phyloP scores from a whole-genome alignment of 345 rosid species.

The Populus ilicifolia region DNA sequence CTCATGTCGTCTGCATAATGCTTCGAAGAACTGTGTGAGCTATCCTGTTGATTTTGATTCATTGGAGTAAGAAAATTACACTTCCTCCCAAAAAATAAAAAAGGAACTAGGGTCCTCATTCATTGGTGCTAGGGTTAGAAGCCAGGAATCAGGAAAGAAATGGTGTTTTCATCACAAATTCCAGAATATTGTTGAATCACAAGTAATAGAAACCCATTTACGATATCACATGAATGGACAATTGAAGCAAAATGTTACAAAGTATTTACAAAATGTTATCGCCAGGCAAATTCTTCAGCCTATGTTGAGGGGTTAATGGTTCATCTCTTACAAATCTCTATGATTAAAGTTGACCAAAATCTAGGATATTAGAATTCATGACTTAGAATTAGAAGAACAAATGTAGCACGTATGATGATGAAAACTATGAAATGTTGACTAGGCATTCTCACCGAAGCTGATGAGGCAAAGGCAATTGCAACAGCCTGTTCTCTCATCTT shows the following conservation, averaged over 20 bases:
- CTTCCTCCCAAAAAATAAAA: not conserved
- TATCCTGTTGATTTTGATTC: conserved; percentile 23
- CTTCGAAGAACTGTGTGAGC: conserved; percentile 55
- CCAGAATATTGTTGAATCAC: not conserved
- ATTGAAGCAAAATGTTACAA: not conserved
- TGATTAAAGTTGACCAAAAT: not conserved
- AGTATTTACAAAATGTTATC: not conserved
- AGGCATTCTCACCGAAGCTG: conserved; percentile 50
- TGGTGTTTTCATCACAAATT: not conserved
- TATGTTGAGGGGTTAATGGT: too few relatives aligned
- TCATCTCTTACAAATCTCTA: not conserved
- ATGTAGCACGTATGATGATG: not conserved
- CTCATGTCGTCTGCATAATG: conserved; percentile 54
- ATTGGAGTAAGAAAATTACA: not conserved
- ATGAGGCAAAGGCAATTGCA: conserved; percentile 53
- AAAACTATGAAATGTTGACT: not conserved
- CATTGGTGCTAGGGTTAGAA: not conserved
- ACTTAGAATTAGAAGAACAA: not conserved
- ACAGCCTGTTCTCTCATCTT: conserved; percentile 69
- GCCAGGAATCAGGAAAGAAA: not conserved
- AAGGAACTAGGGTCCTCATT: not conserved
- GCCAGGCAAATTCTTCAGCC: too few relatives aligned
- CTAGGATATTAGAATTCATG: not conserved
- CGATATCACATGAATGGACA: not conserved
- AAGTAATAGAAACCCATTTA: not conserved